Conservation (phyloP, 2,329 filamentous ascomycete species). For the Sordariomycetes sp. region DNA sequence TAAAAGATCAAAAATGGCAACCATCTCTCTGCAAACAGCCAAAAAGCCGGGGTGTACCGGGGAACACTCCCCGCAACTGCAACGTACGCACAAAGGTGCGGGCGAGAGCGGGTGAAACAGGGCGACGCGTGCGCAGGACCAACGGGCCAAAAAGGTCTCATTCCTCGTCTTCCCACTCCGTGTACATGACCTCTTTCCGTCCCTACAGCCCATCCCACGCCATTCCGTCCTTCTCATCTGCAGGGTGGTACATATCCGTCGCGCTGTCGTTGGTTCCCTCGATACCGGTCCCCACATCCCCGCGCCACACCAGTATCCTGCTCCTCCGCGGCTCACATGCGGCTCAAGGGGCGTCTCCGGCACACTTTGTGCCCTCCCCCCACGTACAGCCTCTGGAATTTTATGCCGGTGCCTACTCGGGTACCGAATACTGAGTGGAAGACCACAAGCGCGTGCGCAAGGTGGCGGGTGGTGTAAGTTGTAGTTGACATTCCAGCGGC, state of each 20-base stretch:
- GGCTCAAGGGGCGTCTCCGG: background rate
- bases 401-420: background rate
- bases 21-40: too few species aligned
- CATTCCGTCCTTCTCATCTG: too few species aligned
- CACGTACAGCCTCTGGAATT: background rate
- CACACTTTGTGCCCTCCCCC: background rate
- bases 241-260: too few species aligned
- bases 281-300: too few species aligned
- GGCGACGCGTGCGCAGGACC: background rate
- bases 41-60: too few species aligned
- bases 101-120: background rate
- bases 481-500: background rate
- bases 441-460: too few species aligned
- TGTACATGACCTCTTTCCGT: background rate
- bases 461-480: background rate
- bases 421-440: too few species aligned
- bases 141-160: constrained; percentile 2
- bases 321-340: background rate
- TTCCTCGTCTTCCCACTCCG: background rate
- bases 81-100: background rate
- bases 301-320: background rate
- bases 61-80: background rate
- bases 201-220: too few species aligned
- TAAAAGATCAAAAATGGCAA: background rate
- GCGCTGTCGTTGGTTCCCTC: too few species aligned